Evolutionary conservation across 106 monocot species (phyloP).

Genomic region (Vanilla planifolia): DNA sequence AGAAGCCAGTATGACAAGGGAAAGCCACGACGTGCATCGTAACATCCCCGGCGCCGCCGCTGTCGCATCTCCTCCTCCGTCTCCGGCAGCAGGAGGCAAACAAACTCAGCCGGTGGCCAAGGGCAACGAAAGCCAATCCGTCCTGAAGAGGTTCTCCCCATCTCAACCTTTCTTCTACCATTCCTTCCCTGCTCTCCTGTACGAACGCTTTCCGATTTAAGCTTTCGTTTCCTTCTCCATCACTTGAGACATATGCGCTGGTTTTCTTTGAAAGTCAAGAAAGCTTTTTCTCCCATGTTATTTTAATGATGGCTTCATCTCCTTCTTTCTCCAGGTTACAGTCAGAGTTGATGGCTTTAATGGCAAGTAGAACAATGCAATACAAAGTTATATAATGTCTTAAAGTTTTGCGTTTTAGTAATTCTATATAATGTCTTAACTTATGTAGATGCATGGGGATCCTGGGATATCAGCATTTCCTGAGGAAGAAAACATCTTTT

Average conservation of each 20-base stretch:
- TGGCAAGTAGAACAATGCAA: conserved; percentile 39
- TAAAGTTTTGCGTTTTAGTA: not conserved
- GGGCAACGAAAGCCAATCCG: conserved; percentile 52
- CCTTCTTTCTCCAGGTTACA: conserved; percentile 52
- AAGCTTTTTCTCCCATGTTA: not conserved
- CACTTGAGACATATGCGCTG: no score
- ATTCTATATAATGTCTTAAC: not conserved
- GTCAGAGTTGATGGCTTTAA: conserved; percentile 89
- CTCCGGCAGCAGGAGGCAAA: conserved; percentile 24
- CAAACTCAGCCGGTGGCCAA: conserved; percentile 40
- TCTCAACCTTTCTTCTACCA: not conserved
- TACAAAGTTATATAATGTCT: not conserved
- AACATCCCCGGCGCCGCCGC: conserved; percentile 30
- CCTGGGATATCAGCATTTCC: conserved; percentile 94
- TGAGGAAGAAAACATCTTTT: conserved; percentile 93
- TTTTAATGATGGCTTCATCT: not conserved
- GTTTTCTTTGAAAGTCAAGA: not conserved
- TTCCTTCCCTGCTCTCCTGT: not conserved
- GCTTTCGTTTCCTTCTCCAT: not conserved
- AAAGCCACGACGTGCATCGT: conserved; percentile 35
- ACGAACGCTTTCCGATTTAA: not conserved
- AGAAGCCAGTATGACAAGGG: conserved; percentile 6
- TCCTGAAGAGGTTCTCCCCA: conserved; percentile 61
- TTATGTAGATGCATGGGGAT: conserved; percentile 81
- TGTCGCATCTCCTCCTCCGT: conserved; percentile 11